Base-by-base conservation (phyloP, 2,329 filamentous ascomycete species). In the Fusarium heterosporum region DNA sequence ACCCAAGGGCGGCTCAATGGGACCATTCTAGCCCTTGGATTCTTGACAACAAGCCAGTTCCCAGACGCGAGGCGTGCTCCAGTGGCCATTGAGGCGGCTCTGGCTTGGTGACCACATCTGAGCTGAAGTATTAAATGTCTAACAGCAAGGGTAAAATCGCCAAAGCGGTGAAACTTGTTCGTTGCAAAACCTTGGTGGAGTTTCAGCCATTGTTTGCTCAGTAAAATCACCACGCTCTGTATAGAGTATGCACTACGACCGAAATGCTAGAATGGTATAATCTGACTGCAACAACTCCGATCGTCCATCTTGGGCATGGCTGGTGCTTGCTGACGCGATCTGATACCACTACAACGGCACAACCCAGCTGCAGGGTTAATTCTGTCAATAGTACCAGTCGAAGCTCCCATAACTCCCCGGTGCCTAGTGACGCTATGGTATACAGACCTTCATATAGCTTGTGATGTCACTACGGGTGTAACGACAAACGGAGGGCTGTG, bases 391-490 rank as follows among this genome's bases (percentile, higher is more conserved):
- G 36, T 38, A 49, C 42, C 47, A 19, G 36, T 50, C 16, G 29
- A 17, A 55, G 49, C 41, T 59, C 53, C 53, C 63, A 19, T 17
- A 17, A 48, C 50, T 53, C 66, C 64, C 64, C 49, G 59, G 59
- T 54, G 39, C 38, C 57, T 66, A 48, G 48, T 64, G 29, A 60
- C 54, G 55, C 61, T 45, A 52, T 34, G 32, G 14, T 43, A 55
- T 50, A 43, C 29, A 26, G 50, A 55, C 22, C 43, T 43, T 48
- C 46, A 42, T 65, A 43, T 39, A 30, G 40, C 49, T 57, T 47
- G 60, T 69, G 67, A 69, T 69, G 67, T 69, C 67, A 69, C 67
- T 68, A 60, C 56, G 67, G 67, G 53, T 68, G 52, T 56, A 50
- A 59, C 56, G 42, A 47, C 48, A 50, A 62, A 60, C 41, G 39